Percentiles rank a stretch among this genome's conserved stretches.
Evolutionary conservation across 148 eudicot genomes (phyloP).

Genomic region (Cornus kousa): DNA sequence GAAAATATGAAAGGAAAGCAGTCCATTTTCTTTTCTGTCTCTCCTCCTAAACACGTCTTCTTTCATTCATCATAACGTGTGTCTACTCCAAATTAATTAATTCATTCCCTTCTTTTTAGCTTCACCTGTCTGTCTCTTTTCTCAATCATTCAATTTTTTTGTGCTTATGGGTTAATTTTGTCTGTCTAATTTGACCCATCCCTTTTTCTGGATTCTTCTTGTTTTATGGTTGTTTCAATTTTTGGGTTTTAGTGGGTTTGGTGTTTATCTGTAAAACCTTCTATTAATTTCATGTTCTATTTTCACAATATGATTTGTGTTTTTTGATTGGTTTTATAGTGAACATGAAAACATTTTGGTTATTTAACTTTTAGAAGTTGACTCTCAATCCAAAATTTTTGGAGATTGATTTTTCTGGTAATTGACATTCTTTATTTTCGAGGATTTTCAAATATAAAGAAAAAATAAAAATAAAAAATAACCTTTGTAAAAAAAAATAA

Average conservation of each 20-base stretch:
- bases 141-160: neutral
- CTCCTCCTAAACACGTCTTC: conserved; percentile 7
- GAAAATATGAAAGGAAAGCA: conserved; percentile 6
- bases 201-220: neutral
- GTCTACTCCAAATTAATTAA: neutral
- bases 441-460: neutral
- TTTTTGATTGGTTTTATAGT: neutral
- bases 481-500: neutral
- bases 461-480: no score
- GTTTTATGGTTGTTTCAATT: neutral
- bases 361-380: neutral
- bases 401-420: neutral
- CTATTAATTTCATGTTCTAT: neutral
- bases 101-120: neutral
- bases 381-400: neutral
- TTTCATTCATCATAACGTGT: conserved; percentile 5
- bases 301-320: neutral
- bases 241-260: conserved; percentile 22
- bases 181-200: neutral
- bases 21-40: neutral
- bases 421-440: neutral
- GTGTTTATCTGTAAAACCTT: neutral
- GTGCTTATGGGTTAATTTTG: neutral
- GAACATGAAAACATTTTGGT: neutral
- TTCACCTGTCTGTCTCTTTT: neutral